Base-by-base conservation (phyloP, 2,329 filamentous ascomycete species). In the Fusarium nisikadoi region DNA sequence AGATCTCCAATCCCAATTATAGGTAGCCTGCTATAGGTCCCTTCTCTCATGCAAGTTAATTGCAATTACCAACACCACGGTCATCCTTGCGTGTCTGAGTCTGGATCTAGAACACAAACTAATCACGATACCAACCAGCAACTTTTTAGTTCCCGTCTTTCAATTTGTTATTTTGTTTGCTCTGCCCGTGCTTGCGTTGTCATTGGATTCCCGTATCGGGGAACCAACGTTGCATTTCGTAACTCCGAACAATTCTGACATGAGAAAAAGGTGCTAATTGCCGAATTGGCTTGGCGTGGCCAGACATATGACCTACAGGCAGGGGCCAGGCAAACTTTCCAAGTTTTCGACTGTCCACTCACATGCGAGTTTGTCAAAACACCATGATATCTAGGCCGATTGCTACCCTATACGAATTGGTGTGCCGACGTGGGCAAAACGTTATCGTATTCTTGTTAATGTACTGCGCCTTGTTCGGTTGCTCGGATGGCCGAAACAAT, bases 371-470 rank as follows among this genome's bases (percentile, higher is more conserved):
- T 39, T 66, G 38, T 49, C 52, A 53, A 55, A 70, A 72, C 61
- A 70, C 45, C 53, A 62, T 17, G 47, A 46, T 49, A 43, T 46
- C 55, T 31, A 46, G 35, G 23, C 45, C 38, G 23, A 13, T 46
- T 65, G 33, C 71, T 73, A 73, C 71, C 71, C 67, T 73, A 62
- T n/a, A 68, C 58, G 31, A 59, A 31, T 25, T 27, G 42, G 53
- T 58, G 46, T 69, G 52, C 33, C 52, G 46, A 14, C 31, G 38
- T 29, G 19, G 25, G 38, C 50, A 46, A 46, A 63, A 31, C 29
- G 23, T 27, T 49, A 42, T 71, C 61, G 61, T 68, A 46, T 69
- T 71, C 56, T 71, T 70, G 54, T 70, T 42, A 47, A 17, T 23
- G 33, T 25, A 29, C 39, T 66, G 69, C 54, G 65, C 70, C 60